Percentiles rank a stretch among this genome's conserved stretches.
phyloP scores from a whole-genome alignment of 108 stramenopile genomes.

The Nitzschia inconspicua region DNA sequence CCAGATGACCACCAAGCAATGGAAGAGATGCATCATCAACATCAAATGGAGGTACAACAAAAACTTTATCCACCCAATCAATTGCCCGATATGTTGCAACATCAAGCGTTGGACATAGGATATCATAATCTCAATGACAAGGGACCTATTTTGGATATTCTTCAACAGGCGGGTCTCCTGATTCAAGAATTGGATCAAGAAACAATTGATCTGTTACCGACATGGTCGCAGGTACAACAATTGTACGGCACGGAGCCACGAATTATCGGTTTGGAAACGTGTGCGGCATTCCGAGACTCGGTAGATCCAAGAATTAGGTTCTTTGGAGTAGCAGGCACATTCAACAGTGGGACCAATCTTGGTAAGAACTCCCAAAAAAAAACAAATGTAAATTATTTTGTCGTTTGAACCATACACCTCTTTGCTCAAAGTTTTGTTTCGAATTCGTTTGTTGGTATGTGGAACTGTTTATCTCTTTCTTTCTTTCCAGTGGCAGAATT shows the following conservation, averaged over 20 bases:
- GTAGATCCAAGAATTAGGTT: slow-evolving; percentile 1
- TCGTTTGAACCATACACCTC: too few relatives aligned
- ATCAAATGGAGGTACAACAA: neutral
- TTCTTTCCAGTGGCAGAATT: slow-evolving; percentile 13
- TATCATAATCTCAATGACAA: slow-evolving; percentile 5
- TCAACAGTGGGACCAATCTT: slow-evolving; percentile 27
- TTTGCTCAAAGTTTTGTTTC: too few relatives aligned
- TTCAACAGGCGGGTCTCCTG: neutral
- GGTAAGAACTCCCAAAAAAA: too few relatives aligned
- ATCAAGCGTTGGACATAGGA: neutral
- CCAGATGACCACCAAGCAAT: neutral
- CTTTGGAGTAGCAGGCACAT: slow-evolving; percentile 22
- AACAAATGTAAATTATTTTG: too few relatives aligned
- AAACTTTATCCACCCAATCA: neutral
- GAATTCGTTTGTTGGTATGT: too few relatives aligned
- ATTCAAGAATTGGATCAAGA: slow-evolving; percentile 6
- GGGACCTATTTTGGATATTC: slow-evolving; percentile 7
- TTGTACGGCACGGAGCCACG: slow-evolving; percentile 23
- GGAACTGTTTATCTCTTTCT: too few relatives aligned
- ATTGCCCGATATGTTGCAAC: neutral
- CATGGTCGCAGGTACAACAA: slow-evolving; percentile 14
- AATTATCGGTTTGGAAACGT: slow-evolving; percentile 24
- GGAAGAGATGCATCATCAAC: neutral
- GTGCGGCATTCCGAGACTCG: slow-evolving; percentile 1
- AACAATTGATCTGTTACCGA: slow-evolving; percentile 18